Evolutionary conservation across 176 grass and related monocot species (phyloP).

Genomic region (Leersia perrieri): DNA sequence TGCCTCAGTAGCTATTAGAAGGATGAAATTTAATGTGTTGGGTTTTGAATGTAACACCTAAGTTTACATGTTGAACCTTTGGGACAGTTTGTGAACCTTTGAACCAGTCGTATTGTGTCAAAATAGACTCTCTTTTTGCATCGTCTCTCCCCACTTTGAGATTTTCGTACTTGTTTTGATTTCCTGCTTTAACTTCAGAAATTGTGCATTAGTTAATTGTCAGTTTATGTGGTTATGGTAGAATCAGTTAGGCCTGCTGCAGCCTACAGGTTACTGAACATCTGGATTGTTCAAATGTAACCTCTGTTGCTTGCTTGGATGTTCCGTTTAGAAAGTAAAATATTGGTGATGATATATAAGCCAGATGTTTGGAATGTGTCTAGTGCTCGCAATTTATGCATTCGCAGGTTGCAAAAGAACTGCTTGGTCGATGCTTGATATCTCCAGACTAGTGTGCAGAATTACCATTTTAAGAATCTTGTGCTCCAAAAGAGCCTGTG

Average conservation of each 20-base stretch:
- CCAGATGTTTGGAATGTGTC: no score
- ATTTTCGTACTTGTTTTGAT: not conserved
- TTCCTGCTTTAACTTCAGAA: not conserved
- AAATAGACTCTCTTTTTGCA: not conserved
- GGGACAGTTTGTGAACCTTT: constrained; percentile 5
- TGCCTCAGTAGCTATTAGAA: not conserved
- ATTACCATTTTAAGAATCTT: no score
- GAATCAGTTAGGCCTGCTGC: not conserved
- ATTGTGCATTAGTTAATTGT: not conserved
- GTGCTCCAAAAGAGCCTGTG: no score
- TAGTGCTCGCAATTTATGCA: no score
- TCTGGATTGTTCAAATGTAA: not conserved
- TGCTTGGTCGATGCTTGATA: no score
- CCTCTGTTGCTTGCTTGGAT: not conserved
- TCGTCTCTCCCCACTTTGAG: not conserved
- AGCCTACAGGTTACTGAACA: not conserved
- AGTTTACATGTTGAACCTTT: constrained; percentile 16
- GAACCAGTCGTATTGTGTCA: not conserved
- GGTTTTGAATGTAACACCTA: constrained; percentile 17
- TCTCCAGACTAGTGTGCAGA: no score
- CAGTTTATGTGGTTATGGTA: not conserved
- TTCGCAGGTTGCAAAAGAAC: no score
- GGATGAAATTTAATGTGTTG: constrained; percentile 3
- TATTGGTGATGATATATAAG: no score
- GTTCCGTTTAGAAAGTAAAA: not conserved